Base-by-base conservation (phyloP, 768 basidiomycete species). In the Xanthoconium purpureum region DNA sequence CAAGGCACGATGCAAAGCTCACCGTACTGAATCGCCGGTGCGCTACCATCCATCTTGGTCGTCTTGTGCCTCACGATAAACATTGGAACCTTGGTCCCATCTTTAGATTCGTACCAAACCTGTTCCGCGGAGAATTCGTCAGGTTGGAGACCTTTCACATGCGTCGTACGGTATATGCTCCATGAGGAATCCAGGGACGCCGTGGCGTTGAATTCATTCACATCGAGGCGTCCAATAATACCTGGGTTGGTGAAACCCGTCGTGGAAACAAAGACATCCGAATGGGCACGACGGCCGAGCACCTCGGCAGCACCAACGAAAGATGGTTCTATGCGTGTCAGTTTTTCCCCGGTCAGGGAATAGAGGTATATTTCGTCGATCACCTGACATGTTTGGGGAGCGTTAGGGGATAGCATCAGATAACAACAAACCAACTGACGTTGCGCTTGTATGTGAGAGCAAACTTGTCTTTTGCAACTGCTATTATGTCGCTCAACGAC, bases 21-120 rank as follows among this genome's bases (percentile, higher is more conserved):
- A 85, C 88, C 90, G 55, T 90, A 93, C 67, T 91, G 88, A 32
- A 91, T 75, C 0, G 82, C 86, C 15, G 91, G 83, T 1, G 89
- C 89, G 0, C 84, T 86, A 15, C 90, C 90, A 57, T 92, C 87
- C 40, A 82, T 76, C 57, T 78, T 73, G 4, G 87, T 89, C 37
- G 77, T 79, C 68, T 87, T 86, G 66, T 88, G 89, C 46, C 84
- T 80, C 20, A 91, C 87, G 58, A 94, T 79, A 65, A 91, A 93
- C 91, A 94, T 92, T 2, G 91, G 91, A 36, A 94, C 76, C 51
- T 78, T 80, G 6, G 89, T 91, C 2, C 89, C 89, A 64, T 93
- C 91, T 69, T 87, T 88, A 71, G 84, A 85, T 18, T 76, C 68
- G 64, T 85, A 93, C 86, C 91, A 94, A 18, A 91, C 87, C 73